A percentile compares a stretch with the other conserved stretches of the same genome.
Conservation (phyloP, 306 rosid species). For the Fragaria ananassa region DNA sequence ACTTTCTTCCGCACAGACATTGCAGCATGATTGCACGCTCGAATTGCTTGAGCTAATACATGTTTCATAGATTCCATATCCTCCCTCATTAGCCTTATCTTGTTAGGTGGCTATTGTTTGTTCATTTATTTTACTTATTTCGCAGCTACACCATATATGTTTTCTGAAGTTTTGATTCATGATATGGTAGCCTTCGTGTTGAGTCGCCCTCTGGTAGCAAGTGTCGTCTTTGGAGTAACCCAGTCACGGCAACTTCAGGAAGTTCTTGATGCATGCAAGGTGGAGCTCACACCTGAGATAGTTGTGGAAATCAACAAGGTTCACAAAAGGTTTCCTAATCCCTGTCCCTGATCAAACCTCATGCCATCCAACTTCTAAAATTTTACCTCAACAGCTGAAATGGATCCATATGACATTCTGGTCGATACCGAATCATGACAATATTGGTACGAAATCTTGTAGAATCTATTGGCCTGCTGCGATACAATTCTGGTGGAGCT, state of each 20-base stretch:
- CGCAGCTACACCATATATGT: background rate
- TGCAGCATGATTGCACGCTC: background rate
- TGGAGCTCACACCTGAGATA: conserved; percentile 54
- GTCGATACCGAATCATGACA: background rate
- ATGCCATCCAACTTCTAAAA: background rate
- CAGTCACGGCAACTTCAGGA: conserved; percentile 72
- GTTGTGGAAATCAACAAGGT: conserved; percentile 57
- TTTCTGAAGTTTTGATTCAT: background rate
- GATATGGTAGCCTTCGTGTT: conserved; percentile 75
- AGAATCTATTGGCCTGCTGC: background rate
- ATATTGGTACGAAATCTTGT: background rate
- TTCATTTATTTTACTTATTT: background rate
- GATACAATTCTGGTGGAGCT: background rate
- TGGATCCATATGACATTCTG: background rate
- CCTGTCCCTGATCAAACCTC: conserved; percentile 59
- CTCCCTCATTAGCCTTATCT: background rate
- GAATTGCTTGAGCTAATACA: background rate
- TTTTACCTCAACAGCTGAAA: background rate
- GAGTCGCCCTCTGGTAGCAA: conserved; percentile 83
- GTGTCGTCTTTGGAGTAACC: conserved; percentile 80
- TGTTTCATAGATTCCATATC: background rate
- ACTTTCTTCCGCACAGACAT: background rate
- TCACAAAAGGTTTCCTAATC: conserved; percentile 72
- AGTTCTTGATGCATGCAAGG: conserved; percentile 54
- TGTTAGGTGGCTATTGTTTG: background rate